Percentiles rank a stretch among this genome's conserved stretches.
Conservation (phyloP, 2,329 filamentous ascomycete genomes). For the Beauveria scarabaeidicola region DNA sequence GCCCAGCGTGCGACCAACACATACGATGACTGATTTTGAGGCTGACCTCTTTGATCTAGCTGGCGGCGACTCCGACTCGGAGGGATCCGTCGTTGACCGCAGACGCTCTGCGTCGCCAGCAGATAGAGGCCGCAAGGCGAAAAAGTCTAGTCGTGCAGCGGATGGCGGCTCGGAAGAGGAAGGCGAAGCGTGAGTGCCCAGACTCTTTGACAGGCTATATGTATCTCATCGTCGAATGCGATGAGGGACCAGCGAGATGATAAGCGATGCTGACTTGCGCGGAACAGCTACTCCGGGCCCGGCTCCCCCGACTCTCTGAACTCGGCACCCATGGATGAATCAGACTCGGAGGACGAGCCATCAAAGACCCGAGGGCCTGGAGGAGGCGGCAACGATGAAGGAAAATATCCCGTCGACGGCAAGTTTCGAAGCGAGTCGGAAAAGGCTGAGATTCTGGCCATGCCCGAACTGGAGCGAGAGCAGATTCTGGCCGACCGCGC, state of each 20-base stretch:
- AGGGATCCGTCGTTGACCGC: slow-evolving; percentile 45
- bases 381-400: slow-evolving; percentile 43
- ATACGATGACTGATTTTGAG: slow-evolving; percentile 77
- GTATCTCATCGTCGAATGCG: background rate
- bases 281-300: slow-evolving; percentile 57
- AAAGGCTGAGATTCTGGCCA: slow-evolving; percentile 68
- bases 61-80: slow-evolving; percentile 62
- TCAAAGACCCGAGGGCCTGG: slow-evolving; percentile 33
- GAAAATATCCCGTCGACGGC: slow-evolving; percentile 79
- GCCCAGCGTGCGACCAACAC: background rate
- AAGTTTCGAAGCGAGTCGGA: slow-evolving; percentile 68
- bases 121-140: slow-evolving; percentile 24
- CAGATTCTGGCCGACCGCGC: slow-evolving; percentile 81
- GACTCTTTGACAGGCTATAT: background rate
- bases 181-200: slow-evolving; percentile 33
- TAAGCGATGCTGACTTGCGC: background rate
- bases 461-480: slow-evolving; percentile 88
- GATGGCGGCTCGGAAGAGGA: slow-evolving; percentile 54
- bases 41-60: slow-evolving; percentile 90
- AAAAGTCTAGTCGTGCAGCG: slow-evolving; percentile 40
- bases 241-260: slow-evolving; percentile 5
- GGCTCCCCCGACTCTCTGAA: slow-evolving; percentile 66
- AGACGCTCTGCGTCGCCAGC: slow-evolving; percentile 44
- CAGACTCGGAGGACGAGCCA: slow-evolving; percentile 53
- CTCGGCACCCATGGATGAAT: slow-evolving; percentile 86